These are phyloP conservation scores for Capsella bursapastoris DNA, from an alignment of 345 rosid species.

Conservation along the genomic window DNA sequence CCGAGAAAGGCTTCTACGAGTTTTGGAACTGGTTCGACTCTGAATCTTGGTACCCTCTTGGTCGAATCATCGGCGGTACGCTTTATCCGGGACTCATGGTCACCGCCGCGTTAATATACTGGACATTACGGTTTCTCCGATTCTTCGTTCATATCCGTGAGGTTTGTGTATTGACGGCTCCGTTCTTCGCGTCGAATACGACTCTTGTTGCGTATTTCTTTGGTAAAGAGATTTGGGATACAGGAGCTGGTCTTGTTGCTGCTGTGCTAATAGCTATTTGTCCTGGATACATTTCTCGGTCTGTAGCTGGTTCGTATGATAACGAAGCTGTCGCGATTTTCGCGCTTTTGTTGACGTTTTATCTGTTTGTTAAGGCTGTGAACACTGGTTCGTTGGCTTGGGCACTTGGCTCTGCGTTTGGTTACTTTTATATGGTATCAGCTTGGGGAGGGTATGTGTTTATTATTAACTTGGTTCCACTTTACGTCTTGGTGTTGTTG, in stretches of 20 bases:
- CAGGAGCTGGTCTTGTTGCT: conserved; percentile 95
- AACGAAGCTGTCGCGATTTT: conserved; percentile 96
- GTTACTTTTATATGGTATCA: conserved; percentile 97
- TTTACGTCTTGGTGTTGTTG: conserved; percentile 90
- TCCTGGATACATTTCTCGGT: conserved; percentile 96
- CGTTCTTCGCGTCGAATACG: conserved; percentile 95
- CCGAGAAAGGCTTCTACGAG: conserved; percentile 88
- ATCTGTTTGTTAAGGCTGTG: conserved; percentile 87
- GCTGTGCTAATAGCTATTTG: conserved; percentile 89
- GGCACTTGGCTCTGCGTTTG: conserved; percentile 92
- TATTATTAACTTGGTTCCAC: conserved; percentile 92
- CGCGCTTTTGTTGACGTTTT: conserved; percentile 85
- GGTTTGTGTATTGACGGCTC: conserved; percentile 95
- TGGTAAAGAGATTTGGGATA: conserved; percentile 97
- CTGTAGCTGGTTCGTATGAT: conserved; percentile 96
- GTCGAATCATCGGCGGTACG: conserved; percentile 94
- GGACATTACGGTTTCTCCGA: conserved; percentile 67
- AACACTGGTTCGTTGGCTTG: conserved; percentile 92
- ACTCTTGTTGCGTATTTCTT: conserved; percentile 93
- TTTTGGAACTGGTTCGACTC: conserved; percentile 99
- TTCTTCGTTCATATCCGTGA: conserved; percentile 95
- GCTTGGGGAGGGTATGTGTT: conserved; percentile 99
- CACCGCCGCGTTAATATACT: conserved; percentile 82
- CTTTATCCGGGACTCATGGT: conserved; percentile 95
- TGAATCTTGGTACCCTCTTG: conserved; percentile 99